phyloP scores from a whole-genome alignment of 495 filamentous ascomycete genomes.

The Staphylotrichum longicolle region DNA sequence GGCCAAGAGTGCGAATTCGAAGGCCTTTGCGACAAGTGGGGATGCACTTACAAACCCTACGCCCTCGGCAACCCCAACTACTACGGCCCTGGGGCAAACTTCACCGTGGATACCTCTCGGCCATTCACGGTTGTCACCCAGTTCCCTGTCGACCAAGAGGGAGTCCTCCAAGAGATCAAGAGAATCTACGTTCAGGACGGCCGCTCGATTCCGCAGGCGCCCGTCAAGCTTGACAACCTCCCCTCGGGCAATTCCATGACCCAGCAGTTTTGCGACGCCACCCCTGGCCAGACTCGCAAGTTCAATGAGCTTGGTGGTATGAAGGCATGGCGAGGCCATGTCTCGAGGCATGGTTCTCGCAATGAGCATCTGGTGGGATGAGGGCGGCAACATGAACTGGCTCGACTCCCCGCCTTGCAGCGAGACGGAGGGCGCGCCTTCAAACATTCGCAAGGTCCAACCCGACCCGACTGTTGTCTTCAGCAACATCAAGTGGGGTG shows the following conservation, averaged over 20 bases:
- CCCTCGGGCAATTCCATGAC: constrained; percentile 48
- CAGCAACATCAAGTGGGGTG: no score
- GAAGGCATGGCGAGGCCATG: constrained; percentile 52
- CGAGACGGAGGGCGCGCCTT: no score
- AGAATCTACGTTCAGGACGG: constrained; percentile 62
- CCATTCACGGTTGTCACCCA: constrained; percentile 69
- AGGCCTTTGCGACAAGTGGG: constrained; percentile 63
- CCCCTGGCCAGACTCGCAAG: constrained; percentile 40
- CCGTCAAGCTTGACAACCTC: constrained; percentile 16
- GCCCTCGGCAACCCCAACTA: constrained; percentile 53
- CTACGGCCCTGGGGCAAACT: constrained; percentile 42
- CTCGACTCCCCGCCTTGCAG: constrained; percentile 42
- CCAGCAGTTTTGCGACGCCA: constrained; percentile 58
- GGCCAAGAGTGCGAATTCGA: constrained; percentile 48
- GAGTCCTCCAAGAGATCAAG: constrained; percentile 54
- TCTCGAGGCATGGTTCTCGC: constrained; percentile 61
- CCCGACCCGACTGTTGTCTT: no score
- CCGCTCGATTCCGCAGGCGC: constrained; percentile 29
- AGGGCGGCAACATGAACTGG: constrained; percentile 61
- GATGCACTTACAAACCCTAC: constrained; percentile 68
- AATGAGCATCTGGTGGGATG: constrained; percentile 63
- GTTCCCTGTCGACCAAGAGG: constrained; percentile 56
- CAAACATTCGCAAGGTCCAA: no score
- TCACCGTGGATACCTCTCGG: constrained; percentile 36
- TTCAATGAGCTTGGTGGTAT: constrained; percentile 58